phyloP scores from a whole-genome alignment of 1,284 basidiomycete genomes.

The Inonotus hispidus region DNA sequence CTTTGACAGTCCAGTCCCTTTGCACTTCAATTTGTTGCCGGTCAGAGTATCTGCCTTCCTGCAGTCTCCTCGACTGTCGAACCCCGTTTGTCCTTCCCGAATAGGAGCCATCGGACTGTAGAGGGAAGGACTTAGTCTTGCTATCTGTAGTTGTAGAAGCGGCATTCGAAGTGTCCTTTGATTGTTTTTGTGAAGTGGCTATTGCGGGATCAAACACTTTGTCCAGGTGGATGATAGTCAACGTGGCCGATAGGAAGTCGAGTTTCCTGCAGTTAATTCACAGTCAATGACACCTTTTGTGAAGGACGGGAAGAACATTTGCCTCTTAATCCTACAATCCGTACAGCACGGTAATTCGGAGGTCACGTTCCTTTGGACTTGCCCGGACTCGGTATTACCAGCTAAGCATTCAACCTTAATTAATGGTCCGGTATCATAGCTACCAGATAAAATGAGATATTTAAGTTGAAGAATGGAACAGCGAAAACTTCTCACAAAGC shows the following conservation, averaged over 20 bases:
- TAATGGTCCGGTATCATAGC: slow-evolving; percentile 54
- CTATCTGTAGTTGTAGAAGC: neutral
- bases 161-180: neutral
- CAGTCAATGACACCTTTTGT: neutral
- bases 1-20: slow-evolving; percentile 66
- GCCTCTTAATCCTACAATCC: slow-evolving; percentile 60
- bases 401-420: slow-evolving; percentile 45
- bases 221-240: slow-evolving; percentile 12
- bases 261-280: slow-evolving; percentile 25
- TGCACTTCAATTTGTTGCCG: slow-evolving; percentile 47
- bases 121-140: neutral
- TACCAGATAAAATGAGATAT: slow-evolving; percentile 25
- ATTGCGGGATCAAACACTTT: slow-evolving; percentile 1
- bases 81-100: slow-evolving; percentile 19
- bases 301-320: slow-evolving; percentile 17
- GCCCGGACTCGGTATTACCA: slow-evolving; percentile 25
- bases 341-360: slow-evolving; percentile 53
- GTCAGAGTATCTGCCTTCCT: slow-evolving; percentile 45
- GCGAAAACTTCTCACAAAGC: slow-evolving; percentile 41
- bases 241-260: slow-evolving; percentile 21
- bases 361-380: slow-evolving; percentile 29
- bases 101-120: neutral
- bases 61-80: slow-evolving; percentile 64
- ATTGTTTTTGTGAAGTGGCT: neutral
- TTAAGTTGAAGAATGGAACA: slow-evolving; percentile 8